Base-by-base conservation (phyloP, 78 protist genomes). In the slime mould (Dictyostelium discoideum) region DNA sequence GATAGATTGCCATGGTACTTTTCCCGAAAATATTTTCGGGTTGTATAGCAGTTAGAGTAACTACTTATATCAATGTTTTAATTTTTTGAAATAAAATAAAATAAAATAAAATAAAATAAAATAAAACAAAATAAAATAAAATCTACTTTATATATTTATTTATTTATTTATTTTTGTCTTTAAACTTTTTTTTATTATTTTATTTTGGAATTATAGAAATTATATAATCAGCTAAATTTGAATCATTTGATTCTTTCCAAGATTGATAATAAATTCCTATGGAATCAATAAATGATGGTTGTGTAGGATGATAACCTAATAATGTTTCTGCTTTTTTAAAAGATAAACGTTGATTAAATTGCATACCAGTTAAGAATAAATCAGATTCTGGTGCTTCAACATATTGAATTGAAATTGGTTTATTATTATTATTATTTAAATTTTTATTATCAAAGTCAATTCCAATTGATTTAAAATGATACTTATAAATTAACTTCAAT, bases 261-360 rank as follows among this genome's bases (percentile, higher is more conserved):
- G 81, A 74, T 16, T 37, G 22, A 37, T 74, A 74, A 18, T 74
- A 74, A 16, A 32, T 37, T 5, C 37, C 48, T 16, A 26, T 18
- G 8, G 81, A 26, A 74, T 74, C 81, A 6, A 74, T 74, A 18
- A 74, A 74, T 32, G 81, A 74, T 6, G 81, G 48, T 74, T 74
- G 81, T 13, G 14, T 13, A 13, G 81, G 81, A 16, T 74, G n/a
- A 32, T 37, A 74, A 13, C 81, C 81, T 37, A 74, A 18, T 13
- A 74, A 5, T 13, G 42, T 37, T 32, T 32, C 8, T 2, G 81
- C 81, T 74, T 74, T 74, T 18, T 26, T 37, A 74, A 29, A 16
- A 16, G 81, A 74, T 37, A 74, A 32, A 16, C 81, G 20, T 74
- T 74, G 81, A 74, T 74, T 74, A 74, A 74, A 74, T 16, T 32